Conservation (phyloP, 148 eudicot genomes). For the Nyssa sinensis region DNA sequence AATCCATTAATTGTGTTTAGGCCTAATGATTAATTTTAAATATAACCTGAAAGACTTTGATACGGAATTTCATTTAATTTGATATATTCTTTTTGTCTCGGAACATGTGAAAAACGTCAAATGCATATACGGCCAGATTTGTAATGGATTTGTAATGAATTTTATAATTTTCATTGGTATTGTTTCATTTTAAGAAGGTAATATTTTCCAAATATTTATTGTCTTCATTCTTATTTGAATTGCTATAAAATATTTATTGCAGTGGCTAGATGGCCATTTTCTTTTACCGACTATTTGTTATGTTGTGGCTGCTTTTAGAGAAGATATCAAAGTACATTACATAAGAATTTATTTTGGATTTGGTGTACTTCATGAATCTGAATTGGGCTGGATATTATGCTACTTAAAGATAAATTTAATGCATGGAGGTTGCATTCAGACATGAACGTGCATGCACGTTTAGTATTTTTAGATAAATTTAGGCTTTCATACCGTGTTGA, state of each 20-base stretch:
- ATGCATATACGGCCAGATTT: background rate
- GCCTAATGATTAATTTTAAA: too few relatives aligned
- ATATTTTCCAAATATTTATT: background rate
- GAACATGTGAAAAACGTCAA: background rate
- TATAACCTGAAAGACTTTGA: background rate
- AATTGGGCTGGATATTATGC: background rate
- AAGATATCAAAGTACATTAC: too few relatives aligned
- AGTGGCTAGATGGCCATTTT: background rate
- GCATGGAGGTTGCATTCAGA: slow-evolving; percentile 1
- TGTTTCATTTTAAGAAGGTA: background rate
- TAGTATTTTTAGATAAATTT: background rate
- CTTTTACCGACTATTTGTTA: background rate
- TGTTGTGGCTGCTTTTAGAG: background rate
- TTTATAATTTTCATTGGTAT: background rate
- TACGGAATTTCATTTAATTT: background rate
- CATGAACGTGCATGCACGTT: background rate
- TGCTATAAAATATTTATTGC: background rate
- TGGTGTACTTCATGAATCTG: background rate
- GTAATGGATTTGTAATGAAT: background rate
- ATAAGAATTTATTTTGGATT: too few relatives aligned
- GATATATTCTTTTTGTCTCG: background rate
- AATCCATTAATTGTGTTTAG: too few relatives aligned
- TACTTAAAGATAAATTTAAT: background rate
- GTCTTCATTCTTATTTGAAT: background rate
- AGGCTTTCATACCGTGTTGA: too few relatives aligned